phyloP scores from a whole-genome alignment of 2,329 filamentous ascomycete genomes.

The Colletotrichum siamense region DNA sequence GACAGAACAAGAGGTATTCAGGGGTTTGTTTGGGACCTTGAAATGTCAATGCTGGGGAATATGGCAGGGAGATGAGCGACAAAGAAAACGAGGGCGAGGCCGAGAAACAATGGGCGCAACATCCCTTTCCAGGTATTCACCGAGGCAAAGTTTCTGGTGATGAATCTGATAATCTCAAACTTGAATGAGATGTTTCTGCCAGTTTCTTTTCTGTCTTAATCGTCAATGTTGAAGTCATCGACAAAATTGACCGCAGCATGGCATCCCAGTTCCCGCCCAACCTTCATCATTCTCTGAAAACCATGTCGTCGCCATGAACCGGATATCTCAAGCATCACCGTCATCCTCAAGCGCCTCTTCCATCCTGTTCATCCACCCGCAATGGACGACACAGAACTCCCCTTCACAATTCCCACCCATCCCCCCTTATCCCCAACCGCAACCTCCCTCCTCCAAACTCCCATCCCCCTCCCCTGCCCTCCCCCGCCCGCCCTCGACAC shows the following conservation, averaged over 20 bases:
- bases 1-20: background rate
- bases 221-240: background rate
- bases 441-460: background rate
- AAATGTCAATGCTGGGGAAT: background rate
- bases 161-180: background rate
- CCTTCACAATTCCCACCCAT: background rate
- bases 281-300: background rate
- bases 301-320: background rate
- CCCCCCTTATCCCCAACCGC: background rate
- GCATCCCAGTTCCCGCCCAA: background rate
- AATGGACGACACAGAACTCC: background rate
- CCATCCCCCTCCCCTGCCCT: background rate
- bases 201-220: background rate
- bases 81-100: background rate
- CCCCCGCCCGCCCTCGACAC: background rate
- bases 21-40: background rate
- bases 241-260: rapidly evolving
- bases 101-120: background rate
- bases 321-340: background rate
- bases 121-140: background rate
- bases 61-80: background rate
- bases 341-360: background rate
- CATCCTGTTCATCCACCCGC: too few species aligned
- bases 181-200: background rate
- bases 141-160: background rate